Base-by-base conservation (phyloP, 257 asterid genomes). In the Plantago elongata region DNA sequence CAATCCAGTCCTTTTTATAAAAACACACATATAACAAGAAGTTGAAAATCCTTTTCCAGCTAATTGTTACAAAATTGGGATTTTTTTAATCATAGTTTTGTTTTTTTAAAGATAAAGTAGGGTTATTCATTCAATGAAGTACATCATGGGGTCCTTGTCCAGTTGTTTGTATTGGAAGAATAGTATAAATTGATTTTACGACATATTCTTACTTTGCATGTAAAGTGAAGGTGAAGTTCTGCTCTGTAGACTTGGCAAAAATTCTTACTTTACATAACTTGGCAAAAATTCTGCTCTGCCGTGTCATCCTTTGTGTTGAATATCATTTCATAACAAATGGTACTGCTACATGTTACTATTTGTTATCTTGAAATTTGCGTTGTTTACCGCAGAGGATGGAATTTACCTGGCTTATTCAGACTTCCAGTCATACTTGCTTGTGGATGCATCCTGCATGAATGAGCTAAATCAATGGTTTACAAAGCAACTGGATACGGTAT, bases 401-500 rank as follows among this genome's bases (percentile, higher is more conserved):
- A 84, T 89, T 67, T 89, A 92, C 84, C 79, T 92, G 76, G 86
- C 94, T 38, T 92, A 89, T 67, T 79, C 97, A 57, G 97, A 86
- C 76, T 93, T 89, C 69, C 89, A 83, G 68, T 68, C 83, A 46
- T 93, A 84, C 83, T 83, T 89, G 84, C 79, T 86, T 49, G 79
- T 51, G 72, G 99, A 93, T 75, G 78, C 95, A 50, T 77, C 91
- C 66, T 83, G 94, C 74, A 81, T 83, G 85, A 82, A 89, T 83
- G 96, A 93, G 83, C 79, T 93, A 61, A 93, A 81, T 66, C 89
- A 87, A 62, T 93, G 99, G 99, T 86, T 93, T 63, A 34, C 80
- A 54, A 86, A 84, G 84, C 96, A 93, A 74, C 73, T 89, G 64
- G 96, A 93, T 71, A 79, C 96, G 89, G 98, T 90, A 85, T 16